Conservation (phyloP, 2,329 filamentous ascomycete species). For the Juglanconis juglandina region DNA sequence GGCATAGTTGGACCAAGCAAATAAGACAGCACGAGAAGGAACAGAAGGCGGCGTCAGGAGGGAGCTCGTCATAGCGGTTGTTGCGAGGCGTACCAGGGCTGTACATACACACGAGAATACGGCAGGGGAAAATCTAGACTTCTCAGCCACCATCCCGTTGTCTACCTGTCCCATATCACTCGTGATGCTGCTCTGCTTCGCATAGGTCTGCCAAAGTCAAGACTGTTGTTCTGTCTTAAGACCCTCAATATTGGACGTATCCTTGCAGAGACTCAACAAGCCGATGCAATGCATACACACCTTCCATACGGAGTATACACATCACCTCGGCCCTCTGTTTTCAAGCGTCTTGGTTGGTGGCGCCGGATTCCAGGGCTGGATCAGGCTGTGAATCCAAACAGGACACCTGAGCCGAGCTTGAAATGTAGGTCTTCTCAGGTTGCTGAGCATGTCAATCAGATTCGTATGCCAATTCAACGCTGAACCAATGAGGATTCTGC, state of each 20-base stretch:
- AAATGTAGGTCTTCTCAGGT: neutral
- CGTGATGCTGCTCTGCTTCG: neutral
- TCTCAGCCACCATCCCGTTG: neutral
- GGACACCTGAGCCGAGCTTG: neutral
- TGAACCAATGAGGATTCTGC: neutral
- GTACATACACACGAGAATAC: neutral
- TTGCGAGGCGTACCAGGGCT: neutral
- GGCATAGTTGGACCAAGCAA: constrained; percentile 41
- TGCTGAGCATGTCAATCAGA: neutral
- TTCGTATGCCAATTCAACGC: neutral
- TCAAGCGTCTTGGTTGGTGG: too few relatives aligned
- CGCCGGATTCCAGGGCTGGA: too few relatives aligned
- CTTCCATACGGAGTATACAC: too few relatives aligned
- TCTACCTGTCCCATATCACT: too few relatives aligned
- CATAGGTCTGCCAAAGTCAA: neutral
- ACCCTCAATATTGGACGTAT: too few relatives aligned
- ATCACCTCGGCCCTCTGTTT: too few relatives aligned
- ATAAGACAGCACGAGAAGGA: constrained; percentile 41
- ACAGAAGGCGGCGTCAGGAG: constrained; percentile 25
- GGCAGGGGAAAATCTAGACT: neutral
- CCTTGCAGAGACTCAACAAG: too few relatives aligned
- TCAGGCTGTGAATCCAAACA: too few relatives aligned
- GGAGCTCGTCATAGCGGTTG: neutral
- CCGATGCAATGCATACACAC: too few relatives aligned
- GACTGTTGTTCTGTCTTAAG: too few relatives aligned